These are phyloP conservation scores for Sporisorium graminicola DNA, from an alignment of 1,284 basidiomycete genomes.

Conservation along the genomic window DNA sequence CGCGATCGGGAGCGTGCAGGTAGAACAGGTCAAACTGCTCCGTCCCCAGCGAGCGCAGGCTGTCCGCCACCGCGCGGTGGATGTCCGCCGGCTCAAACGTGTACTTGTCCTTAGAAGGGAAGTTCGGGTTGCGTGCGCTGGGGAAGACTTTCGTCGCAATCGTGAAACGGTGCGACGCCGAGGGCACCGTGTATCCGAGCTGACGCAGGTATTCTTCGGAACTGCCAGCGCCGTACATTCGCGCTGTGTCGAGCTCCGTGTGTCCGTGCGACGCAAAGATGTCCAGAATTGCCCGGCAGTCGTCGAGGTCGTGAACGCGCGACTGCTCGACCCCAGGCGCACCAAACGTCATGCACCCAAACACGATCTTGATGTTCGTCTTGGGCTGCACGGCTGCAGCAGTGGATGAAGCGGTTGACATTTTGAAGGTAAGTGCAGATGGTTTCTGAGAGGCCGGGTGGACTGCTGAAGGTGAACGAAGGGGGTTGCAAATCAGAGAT, in stretches of 20 bases:
- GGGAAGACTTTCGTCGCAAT: conserved; percentile 70
- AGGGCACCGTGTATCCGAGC: conserved; percentile 31
- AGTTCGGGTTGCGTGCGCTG: conserved; percentile 31
- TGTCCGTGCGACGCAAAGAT: conserved; percentile 76
- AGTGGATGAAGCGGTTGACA: conserved; percentile 16
- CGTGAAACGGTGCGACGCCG: conserved; percentile 33
- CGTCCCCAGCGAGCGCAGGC: conserved; percentile 68
- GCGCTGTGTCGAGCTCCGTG: conserved; percentile 74
- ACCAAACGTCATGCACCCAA: conserved; percentile 73
- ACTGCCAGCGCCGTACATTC: conserved; percentile 70
- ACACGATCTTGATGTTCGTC: conserved; percentile 49
- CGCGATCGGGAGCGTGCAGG: conserved; percentile 75
- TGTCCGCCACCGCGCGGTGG: conserved; percentile 50
- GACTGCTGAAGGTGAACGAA: not conserved
- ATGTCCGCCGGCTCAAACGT: conserved; percentile 71
- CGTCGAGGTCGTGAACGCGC: conserved; percentile 74
- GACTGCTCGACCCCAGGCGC: conserved; percentile 71
- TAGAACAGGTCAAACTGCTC: conserved; percentile 74
- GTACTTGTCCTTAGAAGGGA: conserved; percentile 36
- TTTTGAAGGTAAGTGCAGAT: not conserved
- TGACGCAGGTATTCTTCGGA: conserved; percentile 51
- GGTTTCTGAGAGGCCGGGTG: not conserved
- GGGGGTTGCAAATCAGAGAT: not conserved
- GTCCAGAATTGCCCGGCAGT: conserved; percentile 74
- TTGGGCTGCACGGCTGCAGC: conserved; percentile 75